Base-by-base conservation (phyloP, 148 eudicot species). In the Rhododendron kiyosumense region DNA sequence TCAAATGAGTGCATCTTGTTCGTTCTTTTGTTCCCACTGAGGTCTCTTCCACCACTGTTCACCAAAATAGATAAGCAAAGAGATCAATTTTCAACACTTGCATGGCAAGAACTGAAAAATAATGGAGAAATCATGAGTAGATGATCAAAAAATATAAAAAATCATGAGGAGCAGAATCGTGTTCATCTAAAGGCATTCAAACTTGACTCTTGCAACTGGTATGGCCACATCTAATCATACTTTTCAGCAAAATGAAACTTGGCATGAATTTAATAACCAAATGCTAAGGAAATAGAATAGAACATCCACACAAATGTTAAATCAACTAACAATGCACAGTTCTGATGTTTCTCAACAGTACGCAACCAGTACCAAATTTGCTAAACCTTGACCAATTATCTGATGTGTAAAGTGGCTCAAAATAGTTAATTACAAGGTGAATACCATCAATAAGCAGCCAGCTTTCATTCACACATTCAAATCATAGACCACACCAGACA, bases 11-110 rank as follows among this genome's bases (percentile, higher is more conserved):
- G 99, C 10, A 34, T n/a, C 91, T 96, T 96, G 90, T 92, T 96
- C 8, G 98, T 96, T 81, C 99, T 91, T 87, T 93, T 96, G 86
- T 96, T 96, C 61, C 98, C 98, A 78, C 98, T 95, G 49, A 96
- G 92, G 88, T 96, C 99, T 85, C 99, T 92, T 79, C 99, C 99
- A 15, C 99, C 99, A 92, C 99, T 96, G 92, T 34, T 73, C 91
- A 74, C 36, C 63, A 92, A 52, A 83, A 71, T 26, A 41, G 3
- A 78, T 20, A 30, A 34, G 46, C 52, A 45, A 14, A 41, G 51
- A 24, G 77, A 79, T 32, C 6, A 13, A 63, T 48, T 67, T 69
- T 76, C 73, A 61, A 41, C 41, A 18, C 67, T 34, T 74, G 49
- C 46, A 75, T 51, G 2, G 46, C 11, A 75, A 15, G 57, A 83